Evolutionary conservation across 73 alveolate genomes (phyloP), one percentile per base, ranked within the genome.

Genomic region (Paramecium biaurelia): DNA sequence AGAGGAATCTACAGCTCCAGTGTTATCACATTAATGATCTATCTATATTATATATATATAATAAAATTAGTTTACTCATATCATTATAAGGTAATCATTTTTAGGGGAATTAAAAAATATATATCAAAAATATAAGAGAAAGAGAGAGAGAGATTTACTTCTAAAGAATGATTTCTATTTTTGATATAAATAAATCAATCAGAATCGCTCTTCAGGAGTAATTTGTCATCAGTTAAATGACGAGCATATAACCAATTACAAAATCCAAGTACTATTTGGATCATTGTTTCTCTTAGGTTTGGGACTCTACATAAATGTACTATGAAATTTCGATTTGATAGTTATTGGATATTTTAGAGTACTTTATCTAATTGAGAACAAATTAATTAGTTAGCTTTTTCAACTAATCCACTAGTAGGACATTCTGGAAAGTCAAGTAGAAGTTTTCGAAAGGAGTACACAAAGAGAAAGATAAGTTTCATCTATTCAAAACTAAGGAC

Each of bases 231-330:
- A 23, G 90, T 79, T 38, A 79, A 79, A 43, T 79, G 45, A 23
- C 56, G 70, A 35, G 89, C 94, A 70, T 89, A 89, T 11, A 89
- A 18, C 94, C 94, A 89, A 38, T 86, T 63, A 63, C 93, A 86
- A 63, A 86, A 86, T 28, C 85, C 42, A 7, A 63, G 37, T 18
- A 76, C 70, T 57, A 86, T 86, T 38, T 63, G 43, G 47, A 86
- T 86, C 70, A 86, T 86, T 7, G 49, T 34, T 42, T 57, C 49
- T 86, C 70, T 63, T 15, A 86, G 30, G 15, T 72, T 72, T 15
- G 59, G 32, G 7, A n/a, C 63, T 38, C 58, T 72, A 9, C 28
- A 4, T 20, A 72, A n/a, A 35, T 18, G 59, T 28, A 72, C 58
- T 4, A 72, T 72, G 58, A 35, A 72, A 37, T 72, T 72, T 37